Base-by-base conservation (phyloP, 306 rosid genomes). In the Arachis stenosperma region DNA sequence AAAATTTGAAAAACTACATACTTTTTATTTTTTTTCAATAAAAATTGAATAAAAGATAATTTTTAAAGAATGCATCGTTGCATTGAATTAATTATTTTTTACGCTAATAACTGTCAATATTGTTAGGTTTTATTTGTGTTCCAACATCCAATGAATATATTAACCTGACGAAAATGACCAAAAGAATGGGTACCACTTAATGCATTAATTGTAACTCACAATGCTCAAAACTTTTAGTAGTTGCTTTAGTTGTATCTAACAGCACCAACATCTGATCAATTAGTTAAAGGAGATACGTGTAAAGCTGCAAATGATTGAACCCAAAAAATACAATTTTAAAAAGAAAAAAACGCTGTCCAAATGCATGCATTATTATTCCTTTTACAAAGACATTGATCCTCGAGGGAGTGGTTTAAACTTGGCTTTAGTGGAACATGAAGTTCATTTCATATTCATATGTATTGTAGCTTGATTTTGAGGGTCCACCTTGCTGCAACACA, bases 171-270 rank as follows among this genome's bases (percentile, higher is more conserved):
- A 8, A 69, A 54, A 37, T 29, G 10, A 29, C 36, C 29, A 0
- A 70, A 27, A 70, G 29, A 30, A 11, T 70, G 75, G 29, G 65
- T 12, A 27, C 64, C 55, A 42, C 65, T 12, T 3, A 29, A 53
- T 57, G 6, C 56, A 56, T 43, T 43, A 27, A 57, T 27, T 42
- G 65, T 22, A 30, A 12, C 33, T 42, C 29, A 57, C 30, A 56
- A 70, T 55, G 75, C 65, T 9, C 57, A 42, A 42, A 29, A 71
- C 67, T 59, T 71, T 71, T 5, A 47, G 37, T 33, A 33, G 76
- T 72, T 72, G 76, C 61, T 73, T 37, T 61, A 73, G 71, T 41
- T 61, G 10, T 27, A 12, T 74, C 77, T 9, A 62, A 62, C 62
- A 53, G 70, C 9, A 51, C 63, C 63, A 62, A 36, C 10, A 4